These are phyloP conservation scores for Cicer cuneatum DNA, from an alignment of 306 rosid genomes.

Conservation along the genomic window DNA sequence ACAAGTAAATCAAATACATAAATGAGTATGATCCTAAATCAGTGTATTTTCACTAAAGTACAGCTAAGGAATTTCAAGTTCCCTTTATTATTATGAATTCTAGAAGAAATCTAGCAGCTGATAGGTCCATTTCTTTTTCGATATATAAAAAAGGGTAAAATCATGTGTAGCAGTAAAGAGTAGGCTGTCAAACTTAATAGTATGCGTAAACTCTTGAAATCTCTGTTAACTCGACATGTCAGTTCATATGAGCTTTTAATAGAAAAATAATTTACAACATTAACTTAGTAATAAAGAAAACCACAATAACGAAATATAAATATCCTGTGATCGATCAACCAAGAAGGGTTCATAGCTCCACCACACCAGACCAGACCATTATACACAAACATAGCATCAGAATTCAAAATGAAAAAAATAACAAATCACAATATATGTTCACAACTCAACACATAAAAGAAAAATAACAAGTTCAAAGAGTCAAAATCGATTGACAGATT, in stretches of 20 bases:
- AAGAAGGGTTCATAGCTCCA: not conserved
- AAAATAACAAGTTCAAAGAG: not conserved
- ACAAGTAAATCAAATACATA: slow-evolving; percentile 36
- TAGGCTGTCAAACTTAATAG: not conserved
- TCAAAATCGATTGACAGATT: not conserved
- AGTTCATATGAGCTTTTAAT: not conserved
- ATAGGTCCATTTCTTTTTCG: not conserved
- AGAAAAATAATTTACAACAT: not conserved
- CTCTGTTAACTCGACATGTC: not conserved
- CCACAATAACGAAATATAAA: not conserved
- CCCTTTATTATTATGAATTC: slow-evolving; percentile 10
- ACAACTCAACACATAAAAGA: not conserved
- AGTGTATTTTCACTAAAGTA: slow-evolving; percentile 13
- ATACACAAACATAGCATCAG: not conserved
- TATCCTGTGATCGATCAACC: not conserved
- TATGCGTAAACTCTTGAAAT: not conserved
- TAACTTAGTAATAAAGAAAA: not conserved
- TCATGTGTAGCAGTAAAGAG: not conserved
- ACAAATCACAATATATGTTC: not conserved
- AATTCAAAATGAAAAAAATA: not conserved
- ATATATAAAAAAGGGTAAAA: not conserved
- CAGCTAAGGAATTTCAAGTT: slow-evolving; percentile 1
- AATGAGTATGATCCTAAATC: slow-evolving; percentile 12
- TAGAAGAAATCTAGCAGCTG: slow-evolving; percentile 35
- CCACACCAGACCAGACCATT: not conserved